Percentiles rank a stretch among this genome's conserved stretches.
These are phyloP conservation scores for Aspergillus ibericus DNA, from an alignment of 2,329 filamentous ascomycete species.

Conservation along the genomic window DNA sequence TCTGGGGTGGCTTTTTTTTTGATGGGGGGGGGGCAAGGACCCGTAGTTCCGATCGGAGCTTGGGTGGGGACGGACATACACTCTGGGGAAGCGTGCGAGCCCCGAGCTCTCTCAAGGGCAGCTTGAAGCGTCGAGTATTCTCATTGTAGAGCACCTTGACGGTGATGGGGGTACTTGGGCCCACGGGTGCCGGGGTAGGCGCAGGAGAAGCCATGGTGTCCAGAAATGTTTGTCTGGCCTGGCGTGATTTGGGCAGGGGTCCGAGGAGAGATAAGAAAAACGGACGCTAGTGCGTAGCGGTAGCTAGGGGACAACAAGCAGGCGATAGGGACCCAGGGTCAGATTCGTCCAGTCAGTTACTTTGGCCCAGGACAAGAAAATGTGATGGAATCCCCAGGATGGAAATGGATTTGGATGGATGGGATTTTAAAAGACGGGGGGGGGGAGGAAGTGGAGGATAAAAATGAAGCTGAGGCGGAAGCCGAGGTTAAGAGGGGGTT, in stretches of 20 bases:
- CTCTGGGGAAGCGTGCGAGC: constrained; percentile 73
- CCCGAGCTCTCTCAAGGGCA: constrained; percentile 81
- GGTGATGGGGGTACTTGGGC: constrained; percentile 72
- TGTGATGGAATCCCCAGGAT: not conserved
- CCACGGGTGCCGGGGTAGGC: constrained; percentile 48
- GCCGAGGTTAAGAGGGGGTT: too few species aligned
- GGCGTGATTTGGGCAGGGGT: constrained; percentile 7
- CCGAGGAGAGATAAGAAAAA: constrained; percentile 13
- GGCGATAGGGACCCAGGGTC: not conserved
- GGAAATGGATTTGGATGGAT: constrained; percentile 13
- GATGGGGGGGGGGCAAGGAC: constrained; percentile 11
- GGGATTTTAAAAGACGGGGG: constrained; percentile 1
- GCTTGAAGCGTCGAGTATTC: constrained; percentile 77
- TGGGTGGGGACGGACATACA: constrained; percentile 60
- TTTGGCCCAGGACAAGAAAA: not conserved
- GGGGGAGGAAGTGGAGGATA: constrained; percentile 14
- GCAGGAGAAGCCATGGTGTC: constrained; percentile 40
- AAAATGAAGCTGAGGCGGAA: constrained; percentile 16
- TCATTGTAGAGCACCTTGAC: constrained; percentile 82
- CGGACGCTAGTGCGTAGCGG: constrained; percentile 9
- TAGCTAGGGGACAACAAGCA: not conserved
- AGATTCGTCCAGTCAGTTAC: not conserved
- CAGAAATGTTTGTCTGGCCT: constrained; percentile 11
- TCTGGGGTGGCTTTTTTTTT: not conserved
- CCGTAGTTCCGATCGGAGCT: constrained; percentile 32